Conservation (phyloP, 1,284 basidiomycete species). For the Pyrrhoderma lamaoense region DNA sequence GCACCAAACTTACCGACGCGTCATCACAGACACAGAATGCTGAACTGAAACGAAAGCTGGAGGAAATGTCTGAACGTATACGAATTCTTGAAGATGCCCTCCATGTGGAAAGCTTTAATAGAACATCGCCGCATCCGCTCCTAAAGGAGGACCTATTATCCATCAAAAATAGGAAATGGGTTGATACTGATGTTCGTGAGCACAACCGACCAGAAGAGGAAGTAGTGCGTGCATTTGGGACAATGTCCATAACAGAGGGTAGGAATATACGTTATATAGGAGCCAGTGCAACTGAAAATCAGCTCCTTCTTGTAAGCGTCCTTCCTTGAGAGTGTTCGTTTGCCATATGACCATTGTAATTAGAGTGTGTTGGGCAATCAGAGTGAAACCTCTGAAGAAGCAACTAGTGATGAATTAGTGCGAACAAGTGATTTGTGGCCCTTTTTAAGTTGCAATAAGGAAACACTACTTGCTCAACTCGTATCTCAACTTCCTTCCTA, state of each 20-base stretch:
- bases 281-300: slow-evolving; percentile 1
- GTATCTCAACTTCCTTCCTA: slow-evolving; percentile 14
- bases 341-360: background rate
- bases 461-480: background rate
- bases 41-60: background rate
- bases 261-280: slow-evolving; percentile 3
- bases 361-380: background rate
- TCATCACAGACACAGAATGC: too few relatives aligned
- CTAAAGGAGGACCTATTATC: slow-evolving; percentile 22
- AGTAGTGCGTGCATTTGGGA: slow-evolving; percentile 1
- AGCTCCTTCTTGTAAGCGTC: background rate
- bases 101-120: slow-evolving; percentile 6
- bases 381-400: background rate
- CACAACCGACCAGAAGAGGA: slow-evolving; percentile 7
- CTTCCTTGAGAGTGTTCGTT: background rate
- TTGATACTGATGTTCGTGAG: background rate
- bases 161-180: slow-evolving; percentile 18
- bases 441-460: background rate
- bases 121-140: slow-evolving; percentile 21
- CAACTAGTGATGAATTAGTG: background rate
- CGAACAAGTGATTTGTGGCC: slow-evolving; percentile 12
- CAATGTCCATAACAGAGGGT: slow-evolving; percentile 5
- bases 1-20: too few relatives aligned
- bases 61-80: slow-evolving; percentile 18
- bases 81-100: slow-evolving; percentile 12